Evolutionary conservation across 441 rosid species (phyloP), one percentile per base, ranked within the genome.

Genomic region (Populus hybrid): DNA sequence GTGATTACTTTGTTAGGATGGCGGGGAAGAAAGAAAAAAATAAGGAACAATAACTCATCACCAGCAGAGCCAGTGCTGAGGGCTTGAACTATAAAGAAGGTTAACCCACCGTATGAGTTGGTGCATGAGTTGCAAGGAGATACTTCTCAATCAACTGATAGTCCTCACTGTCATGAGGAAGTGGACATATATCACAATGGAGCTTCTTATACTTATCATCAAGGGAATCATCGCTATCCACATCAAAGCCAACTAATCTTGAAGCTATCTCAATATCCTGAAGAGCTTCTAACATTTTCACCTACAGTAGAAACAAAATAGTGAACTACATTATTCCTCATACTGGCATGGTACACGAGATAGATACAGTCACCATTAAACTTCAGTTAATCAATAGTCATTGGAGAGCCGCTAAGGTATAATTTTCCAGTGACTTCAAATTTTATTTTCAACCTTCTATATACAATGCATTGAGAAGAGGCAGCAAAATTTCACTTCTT

Each of bases 251-350:
- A 73, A 97, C 98, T 83, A 97, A 86, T 92, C 93, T 93, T 71
- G 99, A 94, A 77, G 99, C 99, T 81, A 97, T 91, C 86, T 97
- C 98, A 75, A 94, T 97, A 78, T 97, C 98, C 84, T 94, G 97
- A 76, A 97, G 95, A 68, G 98, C 98, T 87, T 97, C 99, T 50
- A 97, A 87, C 97, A 97, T 94, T 93, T 97, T 94, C 84, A 97
- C 98, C 98, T 93, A 87, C 45, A 68, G 76, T 24, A 65, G 69
- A 76, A 80, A 74, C 73, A 68, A 64, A 84, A 73, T 5, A 69
- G 61, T 40, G 70, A 56, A 79, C 69, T 69, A 21, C 70, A 76
- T 73, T 61, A 75, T 68, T 53, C 50, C 24, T 45, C 42, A 76
- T 69, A 67, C 24, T 31, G 33, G 69, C 11, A 72, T 36, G 35